Base-by-base conservation (phyloP, 1,284 basidiomycete species). In the Cutaneotrichosporon mucoides region DNA sequence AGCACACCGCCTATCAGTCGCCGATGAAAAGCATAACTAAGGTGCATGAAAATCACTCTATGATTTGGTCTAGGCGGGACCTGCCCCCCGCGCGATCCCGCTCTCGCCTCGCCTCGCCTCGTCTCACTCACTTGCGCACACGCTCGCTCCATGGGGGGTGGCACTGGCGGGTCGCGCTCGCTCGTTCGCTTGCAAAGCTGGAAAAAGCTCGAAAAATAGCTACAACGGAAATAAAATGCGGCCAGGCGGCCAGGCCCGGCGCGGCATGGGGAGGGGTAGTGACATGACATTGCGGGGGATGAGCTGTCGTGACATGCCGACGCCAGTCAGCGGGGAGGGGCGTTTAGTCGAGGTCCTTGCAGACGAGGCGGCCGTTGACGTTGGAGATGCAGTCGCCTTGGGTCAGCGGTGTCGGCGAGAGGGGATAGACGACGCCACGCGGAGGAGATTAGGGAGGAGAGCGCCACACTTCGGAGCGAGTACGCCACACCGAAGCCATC, bases 21-120 rank as follows among this genome's bases (percentile, higher is more conserved):
- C 24, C 24, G 24, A 24, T 24, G 24, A 24, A 24, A 24, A 24
- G 24, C 24, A 24, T 24, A 24, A 24, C 24, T 24, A 24, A 24
- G 24, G 24, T 24, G 38, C 38, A 40, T 40, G 38, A 40, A 40
- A 40, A 40, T 40, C 38, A 40, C 46, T 48, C 46, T 48, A 48
- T 48, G 46, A 33, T 48, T 13, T 34, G 46, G 46, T 48, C 46
- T 48, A 36, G 45, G 10, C 46, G 46, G 46, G 46, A 36, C 46
- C 46, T 10, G 46, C 46, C 46, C 46, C 10, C 24, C 24, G 24
- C 24, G 24, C 24, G 24, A 24, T 24, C 12, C 6, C 9, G 46
- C 33, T 33, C 46, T 44, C 43, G 33, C 33, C 46, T 13, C 15
- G 46, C 33, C 46, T 33, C 34, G 24, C 24, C 24, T 24, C 24